Percentiles rank a stretch among this genome's conserved stretches.
phyloP scores from a whole-genome alignment of 371 early-diverging fungal genomes.

The Chytridium lagenaria region DNA sequence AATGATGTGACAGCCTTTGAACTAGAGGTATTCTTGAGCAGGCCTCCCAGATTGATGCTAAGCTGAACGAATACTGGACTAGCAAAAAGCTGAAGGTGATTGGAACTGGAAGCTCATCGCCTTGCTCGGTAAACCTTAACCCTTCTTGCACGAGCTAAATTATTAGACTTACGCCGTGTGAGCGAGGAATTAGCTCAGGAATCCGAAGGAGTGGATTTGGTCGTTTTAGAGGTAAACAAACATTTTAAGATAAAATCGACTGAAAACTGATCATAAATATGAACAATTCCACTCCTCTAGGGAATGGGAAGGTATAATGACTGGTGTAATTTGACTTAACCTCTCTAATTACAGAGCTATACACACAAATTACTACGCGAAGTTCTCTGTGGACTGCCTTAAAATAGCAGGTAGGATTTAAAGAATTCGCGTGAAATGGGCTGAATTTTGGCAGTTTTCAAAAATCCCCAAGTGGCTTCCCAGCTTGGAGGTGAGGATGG shows the following conservation, averaged over 20 bases:
- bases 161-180: constrained; percentile 60
- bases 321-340: background rate
- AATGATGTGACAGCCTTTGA: constrained; percentile 73
- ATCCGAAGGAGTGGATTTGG: constrained; percentile 62
- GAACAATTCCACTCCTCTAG: constrained; percentile 15
- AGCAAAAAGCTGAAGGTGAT: constrained; percentile 53
- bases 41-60: constrained; percentile 49
- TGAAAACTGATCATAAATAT: constrained; percentile 5
- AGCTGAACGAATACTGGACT: constrained; percentile 39
- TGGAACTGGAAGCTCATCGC: constrained; percentile 68
- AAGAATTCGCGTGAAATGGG: background rate
- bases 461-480: constrained; percentile 69
- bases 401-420: constrained; percentile 64
- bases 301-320: constrained; percentile 54
- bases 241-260: background rate
- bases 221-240: constrained; percentile 63
- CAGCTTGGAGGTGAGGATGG: constrained; percentile 52
- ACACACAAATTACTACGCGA: constrained; percentile 72
- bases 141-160: background rate
- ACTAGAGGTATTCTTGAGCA: constrained; percentile 53
- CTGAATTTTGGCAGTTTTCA: constrained; percentile 59
- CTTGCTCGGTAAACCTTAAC: constrained; percentile 57
- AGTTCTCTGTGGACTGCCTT: constrained; percentile 67
- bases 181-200: constrained; percentile 58
- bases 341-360: constrained; percentile 55